A percentile compares a stretch with the other conserved stretches of the same genome.
Conservation (phyloP, 2,329 filamentous ascomycete genomes). For the Diaporthe citri region DNA sequence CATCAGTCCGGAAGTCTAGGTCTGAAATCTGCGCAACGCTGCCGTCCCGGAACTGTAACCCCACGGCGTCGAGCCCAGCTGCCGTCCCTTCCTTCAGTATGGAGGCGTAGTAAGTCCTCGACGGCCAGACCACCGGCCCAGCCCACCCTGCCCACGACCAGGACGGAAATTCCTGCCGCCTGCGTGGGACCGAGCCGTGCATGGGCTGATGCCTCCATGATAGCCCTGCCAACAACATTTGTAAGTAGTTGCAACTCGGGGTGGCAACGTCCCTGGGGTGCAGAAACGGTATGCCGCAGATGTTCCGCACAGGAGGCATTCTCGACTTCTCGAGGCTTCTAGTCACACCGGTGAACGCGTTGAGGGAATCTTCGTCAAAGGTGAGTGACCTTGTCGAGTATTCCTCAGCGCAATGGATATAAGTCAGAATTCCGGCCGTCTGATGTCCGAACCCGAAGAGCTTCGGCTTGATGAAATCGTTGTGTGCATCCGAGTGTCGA, state of each 20-base stretch:
- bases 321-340: neutral
- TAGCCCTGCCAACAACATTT: neutral
- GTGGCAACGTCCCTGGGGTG: neutral
- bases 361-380: neutral
- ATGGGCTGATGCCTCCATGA: neutral
- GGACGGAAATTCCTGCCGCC: neutral
- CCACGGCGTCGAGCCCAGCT: neutral
- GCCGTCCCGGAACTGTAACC: neutral
- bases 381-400: conserved; percentile 1
- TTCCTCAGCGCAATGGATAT: neutral
- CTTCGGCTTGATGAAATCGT: neutral
- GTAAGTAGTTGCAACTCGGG: neutral
- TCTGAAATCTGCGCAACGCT: neutral
- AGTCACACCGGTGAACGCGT: neutral
- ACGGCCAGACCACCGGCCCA: neutral
- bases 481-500: neutral
- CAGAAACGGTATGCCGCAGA: neutral
- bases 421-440: neutral
- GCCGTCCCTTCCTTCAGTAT: neutral
- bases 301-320: neutral
- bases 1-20: neutral
- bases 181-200: neutral
- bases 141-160: neutral
- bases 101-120: neutral
- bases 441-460: neutral